A percentile compares a stretch with the other conserved stretches of the same genome.
Evolutionary conservation across 768 basidiomycete species (phyloP).

Genomic region (Termitomyces sp.): DNA sequence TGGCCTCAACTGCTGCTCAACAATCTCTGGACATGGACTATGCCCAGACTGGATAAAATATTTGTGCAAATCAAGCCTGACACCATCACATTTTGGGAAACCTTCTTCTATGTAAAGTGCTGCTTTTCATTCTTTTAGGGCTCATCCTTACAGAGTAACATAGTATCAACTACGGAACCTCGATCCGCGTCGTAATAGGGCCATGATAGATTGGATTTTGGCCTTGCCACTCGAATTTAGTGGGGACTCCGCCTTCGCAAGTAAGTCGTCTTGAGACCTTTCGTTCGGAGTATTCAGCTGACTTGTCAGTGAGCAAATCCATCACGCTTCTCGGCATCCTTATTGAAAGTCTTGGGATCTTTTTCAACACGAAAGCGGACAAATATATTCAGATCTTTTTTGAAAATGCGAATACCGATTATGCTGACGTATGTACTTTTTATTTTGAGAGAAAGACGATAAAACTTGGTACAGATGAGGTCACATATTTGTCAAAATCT

Average conservation of each 20-base stretch:
- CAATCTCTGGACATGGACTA: constrained; percentile 70
- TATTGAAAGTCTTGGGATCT: constrained; percentile 58
- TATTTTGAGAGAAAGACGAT: constrained; percentile 1
- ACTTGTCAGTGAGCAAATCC: constrained; percentile 63
- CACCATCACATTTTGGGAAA: constrained; percentile 73
- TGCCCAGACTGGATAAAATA: constrained; percentile 52
- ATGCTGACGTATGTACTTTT: constrained; percentile 61
- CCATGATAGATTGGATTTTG: constrained; percentile 73
- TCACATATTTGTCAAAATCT: constrained; percentile 63
- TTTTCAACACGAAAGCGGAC: constrained; percentile 63
- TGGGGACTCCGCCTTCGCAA: constrained; percentile 82
- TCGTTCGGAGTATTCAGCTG: neutral
- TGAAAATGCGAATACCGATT: constrained; percentile 72
- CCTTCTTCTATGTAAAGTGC: constrained; percentile 46
- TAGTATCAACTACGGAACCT: constrained; percentile 55
- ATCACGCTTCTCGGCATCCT: constrained; percentile 61
- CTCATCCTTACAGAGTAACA: neutral
- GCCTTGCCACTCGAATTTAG: constrained; percentile 75
- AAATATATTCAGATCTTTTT: constrained; percentile 68
- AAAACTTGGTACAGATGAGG: constrained; percentile 45
- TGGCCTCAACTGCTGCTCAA: constrained; percentile 56
- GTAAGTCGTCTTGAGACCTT: constrained; percentile 35
- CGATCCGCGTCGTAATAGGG: constrained; percentile 74
- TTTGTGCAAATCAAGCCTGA: constrained; percentile 80
- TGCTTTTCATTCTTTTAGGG: neutral